Percentiles rank a stretch among this genome's conserved stretches.
phyloP scores from a whole-genome alignment of 768 basidiomycete species.

The Termitomyces eurrhizus region DNA sequence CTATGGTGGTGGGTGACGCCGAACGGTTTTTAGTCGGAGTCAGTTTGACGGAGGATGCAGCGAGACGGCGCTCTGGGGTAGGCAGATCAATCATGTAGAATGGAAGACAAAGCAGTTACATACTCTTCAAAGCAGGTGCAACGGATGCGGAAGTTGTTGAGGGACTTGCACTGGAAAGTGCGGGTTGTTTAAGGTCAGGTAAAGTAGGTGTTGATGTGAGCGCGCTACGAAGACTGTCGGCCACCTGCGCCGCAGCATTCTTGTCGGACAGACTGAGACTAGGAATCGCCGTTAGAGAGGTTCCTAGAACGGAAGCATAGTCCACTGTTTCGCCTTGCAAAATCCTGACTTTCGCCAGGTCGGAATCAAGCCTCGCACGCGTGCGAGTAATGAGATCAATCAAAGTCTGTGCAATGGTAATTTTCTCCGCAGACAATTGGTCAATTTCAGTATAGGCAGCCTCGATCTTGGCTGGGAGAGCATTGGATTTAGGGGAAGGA shows the following conservation, averaged over 20 bases:
- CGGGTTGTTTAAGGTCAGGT: constrained; percentile 23
- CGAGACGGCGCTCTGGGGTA: constrained; percentile 36
- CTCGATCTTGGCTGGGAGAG: constrained; percentile 40
- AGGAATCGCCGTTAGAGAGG: constrained; percentile 10
- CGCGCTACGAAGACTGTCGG: constrained; percentile 40
- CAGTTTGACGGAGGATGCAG: constrained; percentile 40
- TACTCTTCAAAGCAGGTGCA: constrained; percentile 39
- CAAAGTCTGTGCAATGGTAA: constrained; percentile 40
- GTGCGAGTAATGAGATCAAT: constrained; percentile 46
- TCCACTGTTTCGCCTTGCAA: constrained; percentile 45
- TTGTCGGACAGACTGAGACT: constrained; percentile 10
- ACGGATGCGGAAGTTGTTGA: constrained; percentile 19
- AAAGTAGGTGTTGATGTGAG: constrained; percentile 29
- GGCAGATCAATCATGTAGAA: not conserved
- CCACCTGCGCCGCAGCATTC: constrained; percentile 34
- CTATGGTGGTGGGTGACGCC: constrained; percentile 36
- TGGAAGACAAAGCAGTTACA: constrained; percentile 9
- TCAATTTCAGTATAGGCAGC: constrained; percentile 44
- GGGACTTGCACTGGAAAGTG: constrained; percentile 16
- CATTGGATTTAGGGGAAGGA: constrained; percentile 33
- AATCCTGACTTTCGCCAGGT: constrained; percentile 42
- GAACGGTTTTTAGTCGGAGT: constrained; percentile 38
- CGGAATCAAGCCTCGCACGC: constrained; percentile 45
- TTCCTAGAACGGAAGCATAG: constrained; percentile 18
- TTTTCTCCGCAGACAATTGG: constrained; percentile 42